Conservation (phyloP, 2,329 filamentous ascomycete genomes). For the Beauveria bassiana region DNA sequence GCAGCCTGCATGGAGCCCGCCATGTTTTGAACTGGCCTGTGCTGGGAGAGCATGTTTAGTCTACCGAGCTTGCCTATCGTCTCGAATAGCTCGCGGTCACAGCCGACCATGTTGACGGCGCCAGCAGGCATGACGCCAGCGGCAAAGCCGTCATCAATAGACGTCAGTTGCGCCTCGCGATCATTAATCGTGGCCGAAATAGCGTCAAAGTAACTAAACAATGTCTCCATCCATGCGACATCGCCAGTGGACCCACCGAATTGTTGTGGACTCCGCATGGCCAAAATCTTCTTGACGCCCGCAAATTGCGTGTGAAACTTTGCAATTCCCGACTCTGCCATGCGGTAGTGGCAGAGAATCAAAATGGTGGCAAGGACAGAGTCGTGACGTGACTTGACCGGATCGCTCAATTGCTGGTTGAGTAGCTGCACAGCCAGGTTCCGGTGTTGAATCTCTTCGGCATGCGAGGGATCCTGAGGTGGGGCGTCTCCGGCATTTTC, state of each 20-base stretch:
- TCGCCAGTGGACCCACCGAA: slow-evolving; percentile 49
- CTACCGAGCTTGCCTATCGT: slow-evolving; percentile 76
- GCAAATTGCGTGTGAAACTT: slow-evolving; percentile 92
- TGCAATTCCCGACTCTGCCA: slow-evolving; percentile 86
- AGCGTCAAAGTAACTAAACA: slow-evolving; percentile 92
- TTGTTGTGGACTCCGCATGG: slow-evolving; percentile 56
- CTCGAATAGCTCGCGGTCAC: slow-evolving; percentile 80
- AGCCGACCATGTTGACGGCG: slow-evolving; percentile 79
- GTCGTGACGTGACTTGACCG: slow-evolving; percentile 68
- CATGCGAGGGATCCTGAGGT: slow-evolving; percentile 55
- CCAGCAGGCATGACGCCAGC: slow-evolving; percentile 49
- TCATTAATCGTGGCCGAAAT: slow-evolving; percentile 90
- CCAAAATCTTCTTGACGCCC: slow-evolving; percentile 82
- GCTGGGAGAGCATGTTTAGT: slow-evolving; percentile 75
- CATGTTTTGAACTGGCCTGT: slow-evolving; percentile 43
- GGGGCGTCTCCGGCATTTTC: slow-evolving; percentile 40
- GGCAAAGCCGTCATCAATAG: slow-evolving; percentile 49
- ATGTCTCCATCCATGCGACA: slow-evolving; percentile 81
- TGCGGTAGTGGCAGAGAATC: slow-evolving; percentile 83
- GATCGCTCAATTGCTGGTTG: slow-evolving; percentile 76
- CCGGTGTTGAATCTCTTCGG: slow-evolving; percentile 78
- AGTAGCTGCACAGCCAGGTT: slow-evolving; percentile 72
- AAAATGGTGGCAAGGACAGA: slow-evolving; percentile 82
- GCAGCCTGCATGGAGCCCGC: slow-evolving; percentile 12
- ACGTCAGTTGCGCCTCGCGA: slow-evolving; percentile 74